Evolutionary conservation across 1,139 yeast species (phyloP).

Genomic region (Sugiyamaella grinbergsii): DNA sequence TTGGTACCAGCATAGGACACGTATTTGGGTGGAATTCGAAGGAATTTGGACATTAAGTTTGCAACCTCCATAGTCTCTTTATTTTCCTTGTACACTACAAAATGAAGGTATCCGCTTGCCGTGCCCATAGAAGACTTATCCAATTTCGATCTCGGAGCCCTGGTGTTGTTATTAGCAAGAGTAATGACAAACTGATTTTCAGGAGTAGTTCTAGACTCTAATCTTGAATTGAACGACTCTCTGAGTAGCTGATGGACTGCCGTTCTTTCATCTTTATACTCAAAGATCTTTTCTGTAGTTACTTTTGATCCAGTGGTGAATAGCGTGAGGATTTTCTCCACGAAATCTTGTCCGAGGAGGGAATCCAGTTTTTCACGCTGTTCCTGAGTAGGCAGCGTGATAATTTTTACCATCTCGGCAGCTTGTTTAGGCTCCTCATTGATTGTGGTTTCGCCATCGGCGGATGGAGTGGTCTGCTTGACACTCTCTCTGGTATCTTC

Average conservation of each 20-base stretch:
- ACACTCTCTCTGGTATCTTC: conserved; percentile 44
- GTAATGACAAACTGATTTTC: conserved; percentile 49
- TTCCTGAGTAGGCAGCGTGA: conserved; percentile 30
- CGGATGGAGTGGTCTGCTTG: conserved; percentile 36
- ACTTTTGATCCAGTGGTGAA: conserved; percentile 60
- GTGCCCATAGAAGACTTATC: conserved; percentile 53
- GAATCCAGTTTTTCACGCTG: conserved; percentile 48
- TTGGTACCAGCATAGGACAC: conserved; percentile 92
- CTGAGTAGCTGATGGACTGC: conserved; percentile 75
- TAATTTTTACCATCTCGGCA: too few species aligned
- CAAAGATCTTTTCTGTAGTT: conserved; percentile 59
- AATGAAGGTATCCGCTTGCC: conserved; percentile 67
- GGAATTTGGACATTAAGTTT: conserved; percentile 65
- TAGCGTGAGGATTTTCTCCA: conserved; percentile 55
- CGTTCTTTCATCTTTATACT: conserved; percentile 73
- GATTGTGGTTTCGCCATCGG: too few species aligned
- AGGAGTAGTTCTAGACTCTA: conserved; percentile 78
- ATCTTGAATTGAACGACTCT: conserved; percentile 66
- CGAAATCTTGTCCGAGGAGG: conserved; percentile 61
- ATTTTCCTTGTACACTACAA: conserved; percentile 87
- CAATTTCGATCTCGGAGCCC: conserved; percentile 23
- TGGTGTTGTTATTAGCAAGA: conserved; percentile 29
- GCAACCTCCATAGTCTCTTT: conserved; percentile 98
- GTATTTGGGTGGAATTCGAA: conserved; percentile 68
- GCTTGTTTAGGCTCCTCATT: too few species aligned